Evolutionary conservation across 2,329 filamentous ascomycete species (phyloP), one percentile per base, ranked within the genome.

Genomic region (Cercospora sesami): DNA sequence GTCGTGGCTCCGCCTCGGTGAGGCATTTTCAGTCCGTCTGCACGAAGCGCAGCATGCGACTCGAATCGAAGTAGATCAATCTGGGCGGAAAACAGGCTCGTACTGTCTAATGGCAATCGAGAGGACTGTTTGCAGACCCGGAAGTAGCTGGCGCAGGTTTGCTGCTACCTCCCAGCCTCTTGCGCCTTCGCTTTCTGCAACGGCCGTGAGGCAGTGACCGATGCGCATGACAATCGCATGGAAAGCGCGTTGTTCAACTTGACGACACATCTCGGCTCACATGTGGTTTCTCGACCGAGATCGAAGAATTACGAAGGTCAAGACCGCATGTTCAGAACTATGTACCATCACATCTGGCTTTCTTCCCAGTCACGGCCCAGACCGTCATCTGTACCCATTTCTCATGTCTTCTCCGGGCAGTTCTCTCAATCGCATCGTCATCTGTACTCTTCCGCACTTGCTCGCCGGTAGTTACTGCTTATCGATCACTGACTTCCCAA

Each of bases 1-100:
- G 64, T 64, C n/a, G 31, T 63, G 5, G 60, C 59, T 45, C 28
- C 63, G 45, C 63, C 62, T 51, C 51, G 65, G 10, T 64, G 61
- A 60, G 65, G 57, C 68, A 69, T 68, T 26, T 36, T 64, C 21
- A 16, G 14, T 64, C n/a, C 31, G 48, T 55, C 48, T 26, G 48
- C 48, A 55, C 28, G 48, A 55, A 9, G 48, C 48, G 21, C 26
- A 55, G 48, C 23, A 26, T 55, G 36, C 48, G 48, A 53, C 12
- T 55, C 48, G 14, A 26, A 9, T 28, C 48, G 23, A 55, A 14
- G 23, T 23, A 55, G 23, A 26, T 7, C 48, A 14, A 42, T n/a
- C 23, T 16, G 23, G 48, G 23, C 6, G 21, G 23, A 14, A 23
- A 55, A 5, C 14, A n/a, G 23, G 26, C 9, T 55, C 36, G 48